Evolutionary conservation across 345 rosid genomes (phyloP), one percentile per base, ranked within the genome.

Genomic region (Boechera retrofracta): DNA sequence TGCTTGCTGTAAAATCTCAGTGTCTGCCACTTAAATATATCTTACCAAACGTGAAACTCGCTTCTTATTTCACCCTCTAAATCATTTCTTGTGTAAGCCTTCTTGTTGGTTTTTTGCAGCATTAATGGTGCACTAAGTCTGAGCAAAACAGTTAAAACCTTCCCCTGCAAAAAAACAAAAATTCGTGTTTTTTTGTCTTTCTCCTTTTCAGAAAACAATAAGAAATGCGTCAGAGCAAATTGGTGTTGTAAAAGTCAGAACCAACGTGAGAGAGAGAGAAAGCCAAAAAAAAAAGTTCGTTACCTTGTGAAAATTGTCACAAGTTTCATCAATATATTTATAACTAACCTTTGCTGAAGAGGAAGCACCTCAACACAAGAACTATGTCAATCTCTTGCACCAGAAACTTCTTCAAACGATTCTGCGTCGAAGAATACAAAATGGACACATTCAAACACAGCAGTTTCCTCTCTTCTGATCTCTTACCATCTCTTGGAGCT

Each of bases 401-500:
- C 12, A 89, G 84, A 81, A 87, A 82, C 86, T 94, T 94, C 97
- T 85, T 92, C 78, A 84, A 80, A 52, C 84, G 98, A 65, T 94
- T 94, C 83, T 94, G 93, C 52, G 81, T 73, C 1, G 97, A 90
- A 35, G 98, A 83, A 61, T 83, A 82, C 67, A 89, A 71, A 28
- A 76, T 79, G 86, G 80, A 79, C 15, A 77, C 82, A 60, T 73
- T 76, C 35, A 72, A 81, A 52, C 85, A 83, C 7, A 89, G 88
- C 44, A 80, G 84, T 70, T 88, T 85, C 86, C 85, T 90, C 73
- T 90, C 98, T 56, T 79, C 80, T 71, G 97, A 94, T 82, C 87
- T 92, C 80, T 85, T 94, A 39, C 98, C 98, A 36, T 90, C 98
- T n/a, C 97, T 94, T 56, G 98, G 98, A 71, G 97, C 97, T 42